Base-by-base conservation (phyloP, 2,329 filamentous ascomycete genomes). In the Trichoderma guizhouense region DNA sequence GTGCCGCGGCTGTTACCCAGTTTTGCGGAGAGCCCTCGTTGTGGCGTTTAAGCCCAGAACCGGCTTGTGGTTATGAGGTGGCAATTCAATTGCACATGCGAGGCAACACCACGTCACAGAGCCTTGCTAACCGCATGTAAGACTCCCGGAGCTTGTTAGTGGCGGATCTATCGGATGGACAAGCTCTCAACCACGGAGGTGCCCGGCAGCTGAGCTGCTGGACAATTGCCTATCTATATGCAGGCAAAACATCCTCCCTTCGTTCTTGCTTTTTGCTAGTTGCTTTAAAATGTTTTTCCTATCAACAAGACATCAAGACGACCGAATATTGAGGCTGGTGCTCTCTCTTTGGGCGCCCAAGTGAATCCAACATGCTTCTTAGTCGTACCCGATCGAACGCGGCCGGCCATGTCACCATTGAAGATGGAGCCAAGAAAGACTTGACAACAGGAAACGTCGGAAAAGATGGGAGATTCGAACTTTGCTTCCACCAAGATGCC, bases 401-500 rank as follows among this genome's bases (percentile, higher is more conserved):
- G 14, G 70, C 74, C 8, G 78, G 79, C 43, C 78, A 79, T 32
- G 62, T 80, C 39, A 72, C 73, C 18, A 72, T 79, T 32, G 74
- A 77, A 28, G 57, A 77, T 63, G 72, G 62, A 24, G 71, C 74
- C 8, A 71, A 71, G 30, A 70, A 75, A 14, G 73, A 73, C 30
- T 72, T 74, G 26, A 75, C 76, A 2, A 75, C 78, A 12, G 77
- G 77, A 60, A 76, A 75, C 57, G 78, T 79, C 65, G 75, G 75
- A 28, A 73, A 67, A 7, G 79, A 80, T 63, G 79, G 79, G 30
- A 79, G 79, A 69, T 78, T 80, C 72, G 73, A 77, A 15, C 73
- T 80, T 21, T 76, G 78, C 18, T 79, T 80, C 47, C 79, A 80
- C 69, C 72, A 75, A 18, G 79, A 77, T 30, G 74, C 78, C 5